Conservation (phyloP, 768 basidiomycete genomes). For the Baorangia bicolor region DNA sequence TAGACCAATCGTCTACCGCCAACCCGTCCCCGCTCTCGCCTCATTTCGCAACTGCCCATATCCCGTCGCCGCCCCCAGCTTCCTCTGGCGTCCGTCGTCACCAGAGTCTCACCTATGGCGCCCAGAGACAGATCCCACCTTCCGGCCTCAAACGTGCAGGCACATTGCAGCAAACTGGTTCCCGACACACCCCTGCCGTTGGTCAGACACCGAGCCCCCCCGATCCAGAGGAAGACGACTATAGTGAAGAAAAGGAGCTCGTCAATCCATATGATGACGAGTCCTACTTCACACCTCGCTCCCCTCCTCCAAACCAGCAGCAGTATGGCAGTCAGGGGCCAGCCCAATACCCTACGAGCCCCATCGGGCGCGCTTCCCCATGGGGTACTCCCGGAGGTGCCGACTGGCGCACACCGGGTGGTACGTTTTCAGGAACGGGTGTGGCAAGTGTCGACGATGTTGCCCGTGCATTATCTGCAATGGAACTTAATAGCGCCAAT, state of each 20-base stretch:
- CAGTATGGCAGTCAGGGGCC: constrained; percentile 37
- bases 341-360: constrained; percentile 49
- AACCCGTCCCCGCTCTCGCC: constrained; percentile 61
- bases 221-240: constrained; percentile 55
- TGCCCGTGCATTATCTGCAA: constrained; percentile 64
- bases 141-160: constrained; percentile 71
- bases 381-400: constrained; percentile 54
- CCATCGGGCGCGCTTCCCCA: constrained; percentile 62
- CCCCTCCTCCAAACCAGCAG: constrained; percentile 41
- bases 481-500: constrained; percentile 52
- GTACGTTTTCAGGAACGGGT: constrained; percentile 30
- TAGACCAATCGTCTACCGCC: constrained; percentile 43
- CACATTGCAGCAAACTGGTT: constrained; percentile 54
- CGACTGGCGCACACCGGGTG: constrained; percentile 57
- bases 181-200: constrained; percentile 31
- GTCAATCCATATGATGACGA: constrained; percentile 52
- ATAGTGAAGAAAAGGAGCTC: constrained; percentile 43
- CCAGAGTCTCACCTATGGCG: constrained; percentile 74
- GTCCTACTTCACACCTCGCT: constrained; percentile 48
- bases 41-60: constrained; percentile 50
- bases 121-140: constrained; percentile 49
- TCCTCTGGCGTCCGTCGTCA: constrained; percentile 73
- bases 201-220: constrained; percentile 45
- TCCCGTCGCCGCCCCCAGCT: constrained; percentile 72
- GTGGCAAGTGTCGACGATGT: constrained; percentile 65